A percentile compares a stretch with the other conserved stretches of the same genome.
Conservation (phyloP, 2,329 filamentous ascomycete genomes). For the Scedosporium dehoogii region DNA sequence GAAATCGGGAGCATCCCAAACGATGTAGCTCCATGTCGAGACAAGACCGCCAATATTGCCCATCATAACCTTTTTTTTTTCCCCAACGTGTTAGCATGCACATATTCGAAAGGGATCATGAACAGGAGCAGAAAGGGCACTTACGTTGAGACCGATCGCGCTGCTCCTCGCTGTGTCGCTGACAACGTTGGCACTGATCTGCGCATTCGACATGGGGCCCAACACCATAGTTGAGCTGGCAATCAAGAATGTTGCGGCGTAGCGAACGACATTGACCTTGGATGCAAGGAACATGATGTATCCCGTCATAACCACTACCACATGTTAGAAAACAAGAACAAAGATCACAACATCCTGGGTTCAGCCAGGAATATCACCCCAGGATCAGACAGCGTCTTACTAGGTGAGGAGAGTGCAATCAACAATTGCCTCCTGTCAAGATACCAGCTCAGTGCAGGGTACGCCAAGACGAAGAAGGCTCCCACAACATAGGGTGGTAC, state of each 20-base stretch:
- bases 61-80: constrained; percentile 56
- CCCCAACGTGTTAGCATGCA: not conserved
- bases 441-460: constrained; percentile 50
- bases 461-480: constrained; percentile 46
- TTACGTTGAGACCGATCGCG: constrained; percentile 53
- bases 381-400: not conserved
- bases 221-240: constrained; percentile 51
- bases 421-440: constrained; percentile 49
- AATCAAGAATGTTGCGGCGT: constrained; percentile 60
- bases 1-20: constrained; percentile 54
- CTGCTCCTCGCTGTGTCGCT: constrained; percentile 56
- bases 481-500: constrained; percentile 62
- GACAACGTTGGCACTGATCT: constrained; percentile 58
- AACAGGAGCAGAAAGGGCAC: not conserved
- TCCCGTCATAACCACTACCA: constrained; percentile 38
- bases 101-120: not conserved
- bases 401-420: constrained; percentile 45
- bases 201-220: constrained; percentile 55
- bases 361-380: too few relatives aligned
- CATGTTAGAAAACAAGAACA: constrained; percentile 26
- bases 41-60: constrained; percentile 64
- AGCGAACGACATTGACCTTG: constrained; percentile 40
- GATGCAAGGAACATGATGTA: constrained; percentile 60
- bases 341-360: not conserved
- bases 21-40: constrained; percentile 55